Evolutionary conservation across 768 basidiomycete species (phyloP).

Genomic region (Leucosporidium scottii): DNA sequence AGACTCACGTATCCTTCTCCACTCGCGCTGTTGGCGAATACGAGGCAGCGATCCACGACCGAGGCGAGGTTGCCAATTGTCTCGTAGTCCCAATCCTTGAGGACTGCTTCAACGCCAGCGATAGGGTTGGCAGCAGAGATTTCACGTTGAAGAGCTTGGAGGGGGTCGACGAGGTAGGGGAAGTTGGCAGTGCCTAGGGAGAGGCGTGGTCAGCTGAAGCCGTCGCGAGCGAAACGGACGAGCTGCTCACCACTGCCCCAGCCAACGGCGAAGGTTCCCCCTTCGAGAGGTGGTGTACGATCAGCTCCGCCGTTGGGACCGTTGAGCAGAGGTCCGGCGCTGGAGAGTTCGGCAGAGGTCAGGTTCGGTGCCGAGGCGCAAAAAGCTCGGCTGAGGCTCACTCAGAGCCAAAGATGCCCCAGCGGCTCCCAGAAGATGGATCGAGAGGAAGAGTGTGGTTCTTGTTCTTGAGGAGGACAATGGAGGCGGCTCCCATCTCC

Average conservation of each 20-base stretch:
- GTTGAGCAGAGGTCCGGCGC: conserved; percentile 16
- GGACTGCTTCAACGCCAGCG: neutral
- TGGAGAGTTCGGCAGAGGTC: neutral
- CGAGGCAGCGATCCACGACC: neutral
- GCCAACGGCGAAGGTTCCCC: conserved; percentile 77
- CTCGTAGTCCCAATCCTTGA: neutral
- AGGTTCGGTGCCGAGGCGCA: neutral
- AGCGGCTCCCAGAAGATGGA: conserved; percentile 42
- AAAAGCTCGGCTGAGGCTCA: neutral
- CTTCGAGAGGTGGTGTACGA: conserved; percentile 50
- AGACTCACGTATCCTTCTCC: conserved; percentile 45
- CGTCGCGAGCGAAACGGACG: conserved; percentile 55
- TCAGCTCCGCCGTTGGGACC: conserved; percentile 65
- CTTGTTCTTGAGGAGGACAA: conserved; percentile 68
- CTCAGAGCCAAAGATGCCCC: conserved; percentile 54
- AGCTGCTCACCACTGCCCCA: conserved; percentile 62
- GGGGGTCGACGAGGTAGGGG: conserved; percentile 35
- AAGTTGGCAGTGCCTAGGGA: conserved; percentile 43
- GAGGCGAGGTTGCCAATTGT: neutral
- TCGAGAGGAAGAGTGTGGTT: conserved; percentile 52
- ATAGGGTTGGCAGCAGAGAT: conserved; percentile 43
- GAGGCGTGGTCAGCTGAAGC: conserved; percentile 36
- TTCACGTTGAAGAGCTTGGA: conserved; percentile 40
- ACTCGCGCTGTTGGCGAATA: neutral
- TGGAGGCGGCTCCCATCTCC: conserved; percentile 65